Conservation (phyloP, 2,329 filamentous ascomycete species). For the Xylariaceae sp. region DNA sequence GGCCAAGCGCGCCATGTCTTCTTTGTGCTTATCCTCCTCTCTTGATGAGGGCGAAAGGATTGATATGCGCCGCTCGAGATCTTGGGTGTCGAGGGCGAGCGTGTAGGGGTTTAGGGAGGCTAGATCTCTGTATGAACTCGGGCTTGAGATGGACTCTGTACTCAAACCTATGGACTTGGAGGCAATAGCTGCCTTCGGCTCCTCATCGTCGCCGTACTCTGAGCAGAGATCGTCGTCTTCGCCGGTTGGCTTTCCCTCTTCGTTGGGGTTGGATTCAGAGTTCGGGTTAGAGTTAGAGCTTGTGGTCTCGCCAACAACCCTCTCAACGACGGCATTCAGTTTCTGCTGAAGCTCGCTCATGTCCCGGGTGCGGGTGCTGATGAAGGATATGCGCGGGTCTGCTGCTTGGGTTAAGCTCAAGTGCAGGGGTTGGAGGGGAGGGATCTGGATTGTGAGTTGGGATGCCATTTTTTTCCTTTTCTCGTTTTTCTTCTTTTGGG, state of each 20-base stretch:
- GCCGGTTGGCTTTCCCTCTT: neutral
- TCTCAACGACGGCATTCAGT: neutral
- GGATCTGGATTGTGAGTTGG: neutral
- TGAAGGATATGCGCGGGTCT: neutral
- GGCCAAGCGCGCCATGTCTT: neutral
- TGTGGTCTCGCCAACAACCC: neutral
- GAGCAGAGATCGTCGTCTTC: conserved; percentile 18
- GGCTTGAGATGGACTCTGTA: conserved; percentile 17
- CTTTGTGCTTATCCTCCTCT: neutral
- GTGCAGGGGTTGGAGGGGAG: neutral
- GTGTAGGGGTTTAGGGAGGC: conserved; percentile 24
- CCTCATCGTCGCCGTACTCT: conserved; percentile 15
- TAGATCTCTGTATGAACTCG: conserved; percentile 25
- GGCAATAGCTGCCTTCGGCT: too few species aligned
- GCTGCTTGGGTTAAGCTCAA: neutral
- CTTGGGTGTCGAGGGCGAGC: neutral
- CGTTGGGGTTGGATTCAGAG: too few species aligned
- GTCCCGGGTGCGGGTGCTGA: neutral
- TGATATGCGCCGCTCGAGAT: neutral
- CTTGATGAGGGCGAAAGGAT: neutral
- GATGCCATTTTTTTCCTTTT: neutral
- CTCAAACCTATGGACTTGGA: too few species aligned
- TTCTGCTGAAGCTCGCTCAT: conserved; percentile 9
- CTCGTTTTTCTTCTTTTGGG: too few species aligned
- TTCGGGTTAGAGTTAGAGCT: neutral